phyloP scores from a whole-genome alignment of 2,329 filamentous ascomycete genomes.

The Cytospora piceicola region DNA sequence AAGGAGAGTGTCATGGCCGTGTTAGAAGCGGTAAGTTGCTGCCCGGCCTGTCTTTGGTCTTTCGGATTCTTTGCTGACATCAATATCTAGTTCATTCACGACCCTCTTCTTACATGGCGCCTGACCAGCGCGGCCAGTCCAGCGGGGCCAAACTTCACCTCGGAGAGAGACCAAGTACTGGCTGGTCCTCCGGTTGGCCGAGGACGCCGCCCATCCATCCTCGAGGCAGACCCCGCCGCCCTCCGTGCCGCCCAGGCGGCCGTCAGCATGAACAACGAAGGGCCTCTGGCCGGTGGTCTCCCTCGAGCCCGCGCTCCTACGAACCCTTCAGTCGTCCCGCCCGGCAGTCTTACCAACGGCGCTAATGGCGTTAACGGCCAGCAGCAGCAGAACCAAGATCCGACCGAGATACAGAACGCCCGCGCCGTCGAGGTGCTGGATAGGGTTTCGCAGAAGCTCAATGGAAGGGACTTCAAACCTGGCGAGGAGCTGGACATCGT shows the following conservation, averaged over 20 bases:
- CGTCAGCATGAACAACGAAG: constrained; percentile 35
- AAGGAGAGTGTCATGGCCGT: constrained; percentile 99
- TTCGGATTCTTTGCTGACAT: constrained; percentile 33
- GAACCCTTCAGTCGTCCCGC: constrained; percentile 56
- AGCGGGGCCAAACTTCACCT: constrained; percentile 68
- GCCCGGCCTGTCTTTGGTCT: constrained; percentile 12
- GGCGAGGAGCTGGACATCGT: constrained; percentile 83
- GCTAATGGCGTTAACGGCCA: constrained; percentile 43
- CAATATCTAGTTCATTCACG: constrained; percentile 83
- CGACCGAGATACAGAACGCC: constrained; percentile 85
- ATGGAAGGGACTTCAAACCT: constrained; percentile 87
- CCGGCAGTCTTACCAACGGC: constrained; percentile 40
- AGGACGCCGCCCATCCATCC: constrained; percentile 68
- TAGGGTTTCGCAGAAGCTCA: constrained; percentile 93
- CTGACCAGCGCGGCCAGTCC: constrained; percentile 69
- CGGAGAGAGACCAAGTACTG: constrained; percentile 61
- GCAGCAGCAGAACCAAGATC: constrained; percentile 43
- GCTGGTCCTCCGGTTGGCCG: constrained; percentile 53
- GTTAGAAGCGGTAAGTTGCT: constrained; percentile 81
- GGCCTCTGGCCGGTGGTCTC: constrained; percentile 49
- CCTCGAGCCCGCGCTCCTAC: constrained; percentile 59
- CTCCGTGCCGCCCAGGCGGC: constrained; percentile 53
- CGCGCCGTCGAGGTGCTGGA: constrained; percentile 88
- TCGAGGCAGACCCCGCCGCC: constrained; percentile 66
- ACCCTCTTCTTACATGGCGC: constrained; percentile 97